Evolutionary conservation across 2,329 filamentous ascomycete genomes (phyloP).

Genomic region (Ophiocordyceps australis): DNA sequence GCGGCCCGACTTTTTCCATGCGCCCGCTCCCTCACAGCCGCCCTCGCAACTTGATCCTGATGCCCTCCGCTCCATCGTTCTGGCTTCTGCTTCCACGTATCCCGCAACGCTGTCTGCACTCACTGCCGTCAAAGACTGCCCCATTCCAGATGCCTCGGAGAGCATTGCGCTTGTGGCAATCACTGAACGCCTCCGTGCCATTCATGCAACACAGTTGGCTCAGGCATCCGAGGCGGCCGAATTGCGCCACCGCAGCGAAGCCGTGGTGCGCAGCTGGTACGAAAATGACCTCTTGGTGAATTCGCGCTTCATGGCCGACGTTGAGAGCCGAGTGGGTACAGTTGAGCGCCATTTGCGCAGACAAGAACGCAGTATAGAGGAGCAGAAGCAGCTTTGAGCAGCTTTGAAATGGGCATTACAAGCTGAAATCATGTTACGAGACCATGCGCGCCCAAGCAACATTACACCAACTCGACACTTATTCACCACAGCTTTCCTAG

Average conservation of each 20-base stretch:
- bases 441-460: too few relatives aligned
- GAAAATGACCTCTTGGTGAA: conserved; percentile 50
- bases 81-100: conserved; percentile 36
- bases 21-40: conserved; percentile 22
- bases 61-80: conserved; percentile 33
- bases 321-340: conserved; percentile 47
- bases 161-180: conserved; percentile 38
- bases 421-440: too few relatives aligned
- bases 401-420: too few relatives aligned
- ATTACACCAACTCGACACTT: too few relatives aligned
- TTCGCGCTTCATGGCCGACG: conserved; percentile 51
- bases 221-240: conserved; percentile 45
- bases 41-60: conserved; percentile 32
- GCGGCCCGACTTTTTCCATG: conserved; percentile 35
- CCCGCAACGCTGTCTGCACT: conserved; percentile 37
- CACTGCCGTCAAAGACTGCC: conserved; percentile 35
- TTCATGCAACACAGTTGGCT: conserved; percentile 39
- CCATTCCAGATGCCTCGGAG: conserved; percentile 34
- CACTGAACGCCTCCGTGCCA: conserved; percentile 40
- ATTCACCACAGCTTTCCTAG: too few relatives aligned
- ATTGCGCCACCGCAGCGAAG: conserved; percentile 44
- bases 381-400: conserved; percentile 20
- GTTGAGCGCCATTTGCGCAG: conserved; percentile 49
- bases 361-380: conserved; percentile 39
- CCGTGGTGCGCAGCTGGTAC: conserved; percentile 51